phyloP scores from a whole-genome alignment of 768 basidiomycete genomes.

The Collybiopsis luxurians region DNA sequence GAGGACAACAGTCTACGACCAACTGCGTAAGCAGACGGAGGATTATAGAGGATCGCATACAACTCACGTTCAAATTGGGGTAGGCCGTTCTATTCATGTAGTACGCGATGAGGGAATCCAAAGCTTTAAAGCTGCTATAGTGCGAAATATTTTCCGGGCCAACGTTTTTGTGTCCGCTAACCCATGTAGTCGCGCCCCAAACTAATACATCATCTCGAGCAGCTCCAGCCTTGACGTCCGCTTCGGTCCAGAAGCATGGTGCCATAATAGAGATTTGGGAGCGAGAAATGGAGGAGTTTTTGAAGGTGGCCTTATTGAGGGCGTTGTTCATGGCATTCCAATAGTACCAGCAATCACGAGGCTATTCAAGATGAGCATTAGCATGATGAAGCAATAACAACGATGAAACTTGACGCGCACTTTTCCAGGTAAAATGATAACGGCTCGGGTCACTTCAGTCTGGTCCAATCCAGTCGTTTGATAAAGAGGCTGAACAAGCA shows the following conservation, averaged over 20 bases:
- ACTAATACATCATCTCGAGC: background rate
- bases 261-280: conserved; percentile 10
- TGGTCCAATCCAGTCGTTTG: conserved; percentile 7
- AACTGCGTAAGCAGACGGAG: background rate
- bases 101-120: conserved; percentile 7
- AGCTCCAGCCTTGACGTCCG: conserved; percentile 4
- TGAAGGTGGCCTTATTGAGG: background rate
- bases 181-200: conserved; percentile 8
- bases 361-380: background rate
- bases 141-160: background rate
- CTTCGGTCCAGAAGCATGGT: conserved; percentile 8
- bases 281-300: background rate
- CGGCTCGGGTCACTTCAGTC: conserved; percentile 8
- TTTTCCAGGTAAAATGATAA: conserved; percentile 9
- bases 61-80: background rate
- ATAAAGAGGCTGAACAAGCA: conserved; percentile 6
- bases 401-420: background rate
- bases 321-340: conserved; percentile 9
- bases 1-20: conserved; percentile 5
- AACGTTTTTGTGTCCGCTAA: conserved; percentile 8
- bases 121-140: conserved; percentile 5
- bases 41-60: background rate
- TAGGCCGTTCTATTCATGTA: conserved; percentile 7
- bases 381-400: background rate
- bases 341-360: conserved; percentile 12